Percentiles rank a stretch among this genome's conserved stretches.
Evolutionary conservation across 768 basidiomycete species (phyloP).

Genomic region (Daedaleopsis nitida): DNA sequence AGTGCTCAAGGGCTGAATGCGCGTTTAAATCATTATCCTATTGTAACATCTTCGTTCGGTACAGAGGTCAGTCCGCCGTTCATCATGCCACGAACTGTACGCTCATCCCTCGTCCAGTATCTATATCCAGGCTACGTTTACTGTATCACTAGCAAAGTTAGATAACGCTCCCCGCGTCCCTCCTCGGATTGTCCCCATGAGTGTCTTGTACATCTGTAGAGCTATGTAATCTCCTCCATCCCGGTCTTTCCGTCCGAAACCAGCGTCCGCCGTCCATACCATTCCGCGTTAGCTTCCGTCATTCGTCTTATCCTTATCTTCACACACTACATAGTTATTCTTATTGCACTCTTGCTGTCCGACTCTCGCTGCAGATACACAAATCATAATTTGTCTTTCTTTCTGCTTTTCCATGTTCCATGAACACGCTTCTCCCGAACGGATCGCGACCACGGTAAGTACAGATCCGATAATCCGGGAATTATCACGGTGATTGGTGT

Average conservation of each 20-base stretch:
- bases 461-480: neutral
- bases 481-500: neutral
- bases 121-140: neutral
- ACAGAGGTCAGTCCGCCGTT: neutral
- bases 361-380: no score
- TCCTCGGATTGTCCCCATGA: neutral
- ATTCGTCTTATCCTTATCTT: neutral
- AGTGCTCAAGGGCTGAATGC: conserved; percentile 11
- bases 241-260: neutral
- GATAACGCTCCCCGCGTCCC: no score
- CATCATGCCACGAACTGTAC: neutral
- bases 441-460: neutral
- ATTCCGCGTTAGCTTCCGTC: neutral
- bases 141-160: neutral
- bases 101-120: neutral
- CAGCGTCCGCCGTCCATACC: neutral
- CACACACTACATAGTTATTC: neutral
- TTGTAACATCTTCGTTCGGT: neutral
- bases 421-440: neutral
- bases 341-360: neutral
- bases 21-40: no score
- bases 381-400: no score
- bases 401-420: neutral
- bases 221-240: neutral
- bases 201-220: neutral